Percentiles rank a stretch among this genome's conserved stretches.
These are phyloP conservation scores for Lathyrus sativus DNA, from an alignment of 306 rosid species.

Conservation along the genomic window DNA sequence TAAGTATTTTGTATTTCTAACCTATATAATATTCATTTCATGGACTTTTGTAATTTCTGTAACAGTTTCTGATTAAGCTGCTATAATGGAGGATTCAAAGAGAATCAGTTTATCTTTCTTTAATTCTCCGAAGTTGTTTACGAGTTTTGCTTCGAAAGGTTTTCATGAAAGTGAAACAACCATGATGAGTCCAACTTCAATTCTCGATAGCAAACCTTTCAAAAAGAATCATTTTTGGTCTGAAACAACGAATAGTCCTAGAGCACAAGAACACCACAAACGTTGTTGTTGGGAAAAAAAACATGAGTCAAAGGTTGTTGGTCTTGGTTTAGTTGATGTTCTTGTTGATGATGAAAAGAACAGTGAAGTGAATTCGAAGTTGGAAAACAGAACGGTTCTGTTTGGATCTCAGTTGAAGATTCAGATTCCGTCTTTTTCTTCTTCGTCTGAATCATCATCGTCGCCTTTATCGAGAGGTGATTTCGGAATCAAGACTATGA, in stretches of 20 bases:
- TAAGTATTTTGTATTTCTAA: no score
- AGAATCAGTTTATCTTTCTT: conserved; percentile 55
- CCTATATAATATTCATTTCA: no score
- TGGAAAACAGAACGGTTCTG: conserved; percentile 59
- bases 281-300: conserved; percentile 62
- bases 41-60: no score
- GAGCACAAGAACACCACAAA: conserved; percentile 55
- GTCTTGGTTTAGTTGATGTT: conserved; percentile 81
- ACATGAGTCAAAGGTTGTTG: conserved; percentile 64
- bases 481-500: conserved; percentile 43
- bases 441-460: conserved; percentile 37
- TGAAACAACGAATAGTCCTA: conserved; percentile 53
- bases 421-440: conserved; percentile 56
- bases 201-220: conserved; percentile 68
- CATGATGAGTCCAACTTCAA: conserved; percentile 80
- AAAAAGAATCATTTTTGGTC: conserved; percentile 61
- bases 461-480: conserved; percentile 43
- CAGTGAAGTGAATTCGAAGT: conserved; percentile 40
- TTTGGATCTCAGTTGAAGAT: conserved; percentile 86
- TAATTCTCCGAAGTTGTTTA: conserved; percentile 61
- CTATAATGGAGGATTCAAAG: conserved; percentile 59
- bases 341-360: conserved; percentile 57
- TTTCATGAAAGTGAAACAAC: conserved; percentile 59
- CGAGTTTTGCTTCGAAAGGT: conserved; percentile 48
- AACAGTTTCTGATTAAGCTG: conserved; percentile 3